Base-by-base conservation (phyloP, 2,329 filamentous ascomycete species). In the Didymella pinodella region DNA sequence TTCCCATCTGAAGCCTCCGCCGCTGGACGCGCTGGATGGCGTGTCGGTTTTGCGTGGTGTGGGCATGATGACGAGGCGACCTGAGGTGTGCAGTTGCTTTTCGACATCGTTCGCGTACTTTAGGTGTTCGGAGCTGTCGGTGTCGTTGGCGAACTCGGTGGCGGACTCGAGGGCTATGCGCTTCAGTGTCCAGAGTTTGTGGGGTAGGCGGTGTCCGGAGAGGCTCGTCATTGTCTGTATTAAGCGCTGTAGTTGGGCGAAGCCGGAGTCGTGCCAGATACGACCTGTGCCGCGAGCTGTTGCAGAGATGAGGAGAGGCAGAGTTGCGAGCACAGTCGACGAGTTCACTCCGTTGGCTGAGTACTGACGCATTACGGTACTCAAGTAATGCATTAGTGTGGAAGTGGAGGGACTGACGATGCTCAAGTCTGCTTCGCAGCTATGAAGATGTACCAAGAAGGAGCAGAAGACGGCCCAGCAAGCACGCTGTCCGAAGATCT, bases 1-100 rank as follows among this genome's bases (percentile, higher is more conserved):
- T 63, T 82, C 79, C 78, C 79, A 81, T 22, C 74, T 69, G 52
- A 78, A 78, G 6, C 41, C 41, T 3, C 74, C 75, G 14, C 69
- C 68, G 14, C 53, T 34, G 12, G 52, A 47, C 28, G 59, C 55
- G n/a, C 41, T 56, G 5, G 68, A 61, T 3, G 71, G 72, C 1
- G 72, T 70, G 20, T 68, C 68, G 14, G 66, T 65, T 45, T 73
- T 75, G 2, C 66, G 63, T 10, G 74, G 74, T 11, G 71, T 72
- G 7, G 65, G 65, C 29, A 65, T 58, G 1, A 72, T 65, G 14
- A 72, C 48, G 1, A 75, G 59, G 12, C 66, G 66, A 5, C 73
- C 75, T 20, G 68, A 64, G 4, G 54, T 63, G 20, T 65, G 66
- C 66, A 78, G 66, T n/a, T 63, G 69, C 43, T 65, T 67, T 57